Conservation (phyloP, 805 yeast species). For the Vanderwaltozyma polyspora region DNA sequence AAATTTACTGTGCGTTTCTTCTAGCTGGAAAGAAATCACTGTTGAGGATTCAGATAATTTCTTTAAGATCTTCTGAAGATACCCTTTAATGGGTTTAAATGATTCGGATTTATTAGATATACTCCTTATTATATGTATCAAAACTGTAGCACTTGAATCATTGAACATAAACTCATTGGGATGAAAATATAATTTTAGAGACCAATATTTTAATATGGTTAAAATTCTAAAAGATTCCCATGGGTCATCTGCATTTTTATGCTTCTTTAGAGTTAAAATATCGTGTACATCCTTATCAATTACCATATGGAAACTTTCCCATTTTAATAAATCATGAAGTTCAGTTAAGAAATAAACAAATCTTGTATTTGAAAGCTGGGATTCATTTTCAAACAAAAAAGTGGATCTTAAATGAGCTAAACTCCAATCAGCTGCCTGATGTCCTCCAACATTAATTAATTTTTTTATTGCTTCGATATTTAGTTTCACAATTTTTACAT, state of each 20-base stretch:
- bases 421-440: too few relatives aligned
- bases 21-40: too few relatives aligned
- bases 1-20: too few relatives aligned
- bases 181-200: slow-evolving; percentile 2
- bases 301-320: background rate
- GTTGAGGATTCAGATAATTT: too few relatives aligned
- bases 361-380: too few relatives aligned
- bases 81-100: too few relatives aligned
- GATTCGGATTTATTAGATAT: too few relatives aligned
- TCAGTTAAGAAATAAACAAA: background rate
- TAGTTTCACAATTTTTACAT: slow-evolving; percentile 9
- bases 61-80: too few relatives aligned
- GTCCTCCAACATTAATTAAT: background rate
- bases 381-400: too few relatives aligned
- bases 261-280: too few relatives aligned
- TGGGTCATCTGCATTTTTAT: slow-evolving; percentile 6
- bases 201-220: slow-evolving; percentile 14
- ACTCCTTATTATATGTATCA: too few relatives aligned
- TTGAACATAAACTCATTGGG: slow-evolving; percentile 1
- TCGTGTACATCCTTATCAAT: background rate
- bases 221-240: slow-evolving; percentile 17
- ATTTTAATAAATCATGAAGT: background rate
- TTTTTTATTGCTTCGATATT: slow-evolving; percentile 6
- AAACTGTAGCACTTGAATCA: slow-evolving; percentile 5
- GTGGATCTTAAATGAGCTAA: too few relatives aligned